These are phyloP conservation scores for Aphanomyces euteiches DNA, from an alignment of 352 stramenopile species.

Conservation along the genomic window DNA sequence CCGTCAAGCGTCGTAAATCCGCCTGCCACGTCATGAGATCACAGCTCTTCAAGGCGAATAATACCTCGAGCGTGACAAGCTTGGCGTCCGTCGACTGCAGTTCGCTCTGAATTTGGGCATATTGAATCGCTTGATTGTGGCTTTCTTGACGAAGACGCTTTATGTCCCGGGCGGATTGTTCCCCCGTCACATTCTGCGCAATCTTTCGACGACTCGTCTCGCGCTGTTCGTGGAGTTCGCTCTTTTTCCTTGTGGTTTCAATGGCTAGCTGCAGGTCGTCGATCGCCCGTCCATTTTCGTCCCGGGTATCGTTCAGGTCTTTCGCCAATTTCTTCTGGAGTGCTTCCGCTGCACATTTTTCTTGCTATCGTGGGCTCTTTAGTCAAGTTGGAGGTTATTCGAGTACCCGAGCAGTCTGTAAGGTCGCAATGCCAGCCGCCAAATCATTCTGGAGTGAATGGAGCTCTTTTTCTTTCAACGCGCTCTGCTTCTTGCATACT, in stretches of 20 bases:
- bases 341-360: conserved; percentile 63
- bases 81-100: conserved; percentile 66
- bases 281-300: conserved; percentile 63
- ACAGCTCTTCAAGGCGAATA: neutral
- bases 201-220: conserved; percentile 72
- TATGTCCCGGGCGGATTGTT: conserved; percentile 68
- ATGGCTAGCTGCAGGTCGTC: conserved; percentile 75
- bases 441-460: conserved; percentile 54
- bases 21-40: conserved; percentile 1
- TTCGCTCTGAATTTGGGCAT: conserved; percentile 76
- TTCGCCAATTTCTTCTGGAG: conserved; percentile 63
- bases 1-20: conserved; percentile 35
- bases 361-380: conserved; percentile 36
- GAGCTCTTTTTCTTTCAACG: conserved; percentile 61
- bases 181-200: conserved; percentile 60
- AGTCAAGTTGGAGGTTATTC: neutral
- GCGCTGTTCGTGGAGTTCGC: conserved; percentile 69
- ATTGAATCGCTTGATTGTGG: conserved; percentile 68
- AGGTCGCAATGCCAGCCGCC: conserved; percentile 43
- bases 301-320: conserved; percentile 65
- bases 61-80: conserved; percentile 47
- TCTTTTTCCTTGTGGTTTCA: conserved; percentile 66
- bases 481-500: conserved; percentile 56
- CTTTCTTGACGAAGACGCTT: conserved; percentile 69
- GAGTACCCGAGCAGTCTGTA: conserved; percentile 45